Conservation (phyloP, 345 rosid species). For the Salix viminalis region DNA sequence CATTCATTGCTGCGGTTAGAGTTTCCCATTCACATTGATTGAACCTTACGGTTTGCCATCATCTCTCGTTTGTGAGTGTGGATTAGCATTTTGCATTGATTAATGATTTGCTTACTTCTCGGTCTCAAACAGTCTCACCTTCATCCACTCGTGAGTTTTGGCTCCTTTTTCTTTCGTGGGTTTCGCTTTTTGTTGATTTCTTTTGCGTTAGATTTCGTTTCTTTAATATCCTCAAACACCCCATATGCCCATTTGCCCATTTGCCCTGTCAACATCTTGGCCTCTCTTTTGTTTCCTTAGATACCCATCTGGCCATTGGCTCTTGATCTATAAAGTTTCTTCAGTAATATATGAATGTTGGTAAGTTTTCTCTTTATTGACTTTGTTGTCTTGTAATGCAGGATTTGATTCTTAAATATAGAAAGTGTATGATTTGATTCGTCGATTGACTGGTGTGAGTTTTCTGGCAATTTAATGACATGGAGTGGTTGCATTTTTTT, state of each 20-base stretch:
- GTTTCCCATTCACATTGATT: constrained; percentile 9
- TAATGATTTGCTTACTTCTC: background rate
- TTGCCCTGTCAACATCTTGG: background rate
- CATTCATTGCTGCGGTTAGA: background rate
- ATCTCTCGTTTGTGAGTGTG: background rate
- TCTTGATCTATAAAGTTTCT: constrained; percentile 7
- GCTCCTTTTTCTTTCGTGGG: background rate
- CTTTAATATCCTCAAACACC: background rate
- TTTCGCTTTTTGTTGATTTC: background rate
- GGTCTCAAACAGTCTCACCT: background rate
- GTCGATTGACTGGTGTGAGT: background rate
- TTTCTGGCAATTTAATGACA: background rate
- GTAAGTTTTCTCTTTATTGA: background rate
- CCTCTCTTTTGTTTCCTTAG: background rate
- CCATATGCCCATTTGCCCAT: background rate
- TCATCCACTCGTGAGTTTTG: background rate
- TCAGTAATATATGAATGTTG: background rate
- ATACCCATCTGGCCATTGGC: background rate
- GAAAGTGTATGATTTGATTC: background rate
- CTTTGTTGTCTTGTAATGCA: background rate
- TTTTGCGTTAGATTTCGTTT: background rate
- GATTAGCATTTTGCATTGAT: background rate
- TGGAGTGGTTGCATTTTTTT: background rate
- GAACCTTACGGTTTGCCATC: constrained; percentile 13
- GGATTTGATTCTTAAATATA: background rate